Evolutionary conservation across 1,284 basidiomycete species (phyloP).

Genomic region (Ganoderma resinaceum): DNA sequence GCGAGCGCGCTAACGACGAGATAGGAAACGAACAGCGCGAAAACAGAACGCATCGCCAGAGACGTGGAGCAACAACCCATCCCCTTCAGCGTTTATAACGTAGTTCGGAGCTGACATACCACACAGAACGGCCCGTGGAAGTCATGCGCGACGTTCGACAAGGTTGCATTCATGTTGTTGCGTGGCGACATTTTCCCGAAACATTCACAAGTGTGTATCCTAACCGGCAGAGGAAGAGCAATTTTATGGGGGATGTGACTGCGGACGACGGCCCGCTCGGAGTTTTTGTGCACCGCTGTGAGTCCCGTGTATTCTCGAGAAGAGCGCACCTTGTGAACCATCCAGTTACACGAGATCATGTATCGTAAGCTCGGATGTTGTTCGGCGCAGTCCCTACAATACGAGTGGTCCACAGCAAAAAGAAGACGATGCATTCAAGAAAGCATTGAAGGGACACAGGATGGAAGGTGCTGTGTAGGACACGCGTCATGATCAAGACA

Average conservation of each 20-base stretch:
- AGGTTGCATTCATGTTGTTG: neutral
- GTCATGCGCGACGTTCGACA: constrained; percentile 12
- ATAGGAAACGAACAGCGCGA: constrained; percentile 16
- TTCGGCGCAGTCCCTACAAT: constrained; percentile 7
- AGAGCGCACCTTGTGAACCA: neutral
- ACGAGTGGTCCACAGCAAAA: neutral
- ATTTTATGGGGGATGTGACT: neutral
- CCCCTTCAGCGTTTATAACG: neutral
- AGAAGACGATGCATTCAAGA: constrained; percentile 5
- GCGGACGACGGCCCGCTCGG: constrained; percentile 15
- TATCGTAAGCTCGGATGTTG: constrained; percentile 7
- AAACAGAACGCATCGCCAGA: constrained; percentile 16
- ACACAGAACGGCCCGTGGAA: constrained; percentile 8
- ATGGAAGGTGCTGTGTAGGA: constrained; percentile 7
- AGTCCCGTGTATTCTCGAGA: neutral
- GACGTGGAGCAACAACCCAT: neutral
- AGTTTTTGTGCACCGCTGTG: neutral
- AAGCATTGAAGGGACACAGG: neutral
- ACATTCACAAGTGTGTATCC: constrained; percentile 7
- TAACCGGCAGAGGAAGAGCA: constrained; percentile 7
- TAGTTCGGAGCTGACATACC: neutral
- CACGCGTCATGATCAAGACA: constrained; percentile 2
- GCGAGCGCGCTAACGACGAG: constrained; percentile 23
- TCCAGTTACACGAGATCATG: neutral
- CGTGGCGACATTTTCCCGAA: constrained; percentile 24